A percentile compares a stretch with the other conserved stretches of the same genome.
Evolutionary conservation across 1,284 basidiomycete species (phyloP).

Genomic region (Fomitiporia mediterranea): DNA sequence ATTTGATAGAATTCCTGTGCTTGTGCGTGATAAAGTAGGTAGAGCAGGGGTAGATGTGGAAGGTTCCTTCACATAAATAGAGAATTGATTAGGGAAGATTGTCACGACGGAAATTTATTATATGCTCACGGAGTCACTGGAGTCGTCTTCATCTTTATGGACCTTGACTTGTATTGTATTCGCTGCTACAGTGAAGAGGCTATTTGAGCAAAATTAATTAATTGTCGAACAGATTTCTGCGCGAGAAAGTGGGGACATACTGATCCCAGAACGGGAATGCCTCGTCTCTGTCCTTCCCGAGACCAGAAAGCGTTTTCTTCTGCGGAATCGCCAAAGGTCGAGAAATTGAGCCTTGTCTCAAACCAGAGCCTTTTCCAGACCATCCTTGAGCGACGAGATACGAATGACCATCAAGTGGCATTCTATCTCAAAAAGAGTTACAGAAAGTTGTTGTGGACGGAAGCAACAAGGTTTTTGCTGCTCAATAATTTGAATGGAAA

Average conservation of each 20-base stretch:
- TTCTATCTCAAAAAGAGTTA: slow-evolving; percentile 24
- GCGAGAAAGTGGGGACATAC: slow-evolving; percentile 43
- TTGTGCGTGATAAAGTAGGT: slow-evolving; percentile 48
- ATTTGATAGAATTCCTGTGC: slow-evolving; percentile 74
- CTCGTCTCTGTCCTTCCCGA: slow-evolving; percentile 90
- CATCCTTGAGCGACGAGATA: slow-evolving; percentile 84
- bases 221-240: slow-evolving; percentile 2
- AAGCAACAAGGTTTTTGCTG: background rate
- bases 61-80: slow-evolving; percentile 27
- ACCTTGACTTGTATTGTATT: slow-evolving; percentile 72
- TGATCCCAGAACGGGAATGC: slow-evolving; percentile 97
- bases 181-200: slow-evolving; percentile 73
- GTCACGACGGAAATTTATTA: background rate
- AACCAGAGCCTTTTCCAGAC: slow-evolving; percentile 75
- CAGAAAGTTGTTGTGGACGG: background rate
- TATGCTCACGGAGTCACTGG: slow-evolving; percentile 25
- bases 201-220: slow-evolving; percentile 29
- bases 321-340: slow-evolving; percentile 75
- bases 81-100: too few relatives aligned
- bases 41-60: slow-evolving; percentile 25
- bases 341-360: slow-evolving; percentile 61
- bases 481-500: background rate
- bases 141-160: slow-evolving; percentile 46
- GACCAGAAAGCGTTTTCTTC: slow-evolving; percentile 78
- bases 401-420: slow-evolving; percentile 74